phyloP scores from a whole-genome alignment of 345 rosid species.

The Pugionium cornutum region DNA sequence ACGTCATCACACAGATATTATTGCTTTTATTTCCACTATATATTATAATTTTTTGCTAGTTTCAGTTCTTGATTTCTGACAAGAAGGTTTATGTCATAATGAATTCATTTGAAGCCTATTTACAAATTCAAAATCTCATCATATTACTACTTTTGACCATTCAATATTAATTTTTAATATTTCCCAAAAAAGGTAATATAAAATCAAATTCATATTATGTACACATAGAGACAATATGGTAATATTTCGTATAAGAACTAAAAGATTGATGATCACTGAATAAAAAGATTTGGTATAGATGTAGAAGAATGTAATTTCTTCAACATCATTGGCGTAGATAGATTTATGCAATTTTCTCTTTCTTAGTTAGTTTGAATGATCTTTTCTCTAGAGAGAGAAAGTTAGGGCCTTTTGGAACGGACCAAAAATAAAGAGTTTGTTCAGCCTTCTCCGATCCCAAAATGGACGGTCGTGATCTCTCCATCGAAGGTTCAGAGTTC shows the following conservation, averaged over 20 bases:
- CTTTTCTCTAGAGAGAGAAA: slow-evolving; percentile 14
- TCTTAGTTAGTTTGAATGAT: background rate
- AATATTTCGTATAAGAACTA: background rate
- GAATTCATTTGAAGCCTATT: slow-evolving; percentile 24
- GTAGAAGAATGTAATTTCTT: slow-evolving; percentile 28
- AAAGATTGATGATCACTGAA: slow-evolving; percentile 11
- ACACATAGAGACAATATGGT: too few species aligned
- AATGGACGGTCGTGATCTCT: slow-evolving; percentile 57
- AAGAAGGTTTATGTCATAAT: slow-evolving; percentile 55
- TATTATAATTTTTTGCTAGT: slow-evolving; percentile 30
- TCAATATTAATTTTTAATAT: slow-evolving; percentile 24
- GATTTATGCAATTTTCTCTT: slow-evolving; percentile 41
- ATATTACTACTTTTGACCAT: slow-evolving; percentile 35
- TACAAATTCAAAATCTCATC: slow-evolving; percentile 8
- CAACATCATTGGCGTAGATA: slow-evolving; percentile 57
- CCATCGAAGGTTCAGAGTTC: slow-evolving; percentile 14
- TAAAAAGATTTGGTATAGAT: slow-evolving; percentile 29
- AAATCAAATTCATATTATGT: background rate
- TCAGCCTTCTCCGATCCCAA: background rate
- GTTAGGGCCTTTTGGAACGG: slow-evolving; percentile 12
- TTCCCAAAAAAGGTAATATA: too few species aligned
- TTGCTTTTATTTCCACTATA: slow-evolving; percentile 10
- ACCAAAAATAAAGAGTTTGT: too few species aligned
- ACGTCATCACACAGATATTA: slow-evolving; percentile 62
- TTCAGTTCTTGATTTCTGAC: slow-evolving; percentile 64